Evolutionary conservation across 2,329 filamentous ascomycete species (phyloP).

Genomic region (Diaporthe vaccinii): DNA sequence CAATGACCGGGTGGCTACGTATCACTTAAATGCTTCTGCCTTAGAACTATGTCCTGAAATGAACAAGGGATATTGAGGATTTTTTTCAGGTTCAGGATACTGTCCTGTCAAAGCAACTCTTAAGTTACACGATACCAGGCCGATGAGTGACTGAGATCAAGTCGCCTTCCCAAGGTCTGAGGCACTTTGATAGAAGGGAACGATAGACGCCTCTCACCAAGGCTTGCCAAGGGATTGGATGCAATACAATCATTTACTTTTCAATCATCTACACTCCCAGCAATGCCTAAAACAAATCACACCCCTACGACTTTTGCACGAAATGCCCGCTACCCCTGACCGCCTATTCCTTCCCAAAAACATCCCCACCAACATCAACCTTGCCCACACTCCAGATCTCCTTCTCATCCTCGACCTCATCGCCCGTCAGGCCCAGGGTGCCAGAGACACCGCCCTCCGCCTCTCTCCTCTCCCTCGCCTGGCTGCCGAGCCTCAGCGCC

Average conservation of each 20-base stretch:
- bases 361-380: slow-evolving; percentile 80
- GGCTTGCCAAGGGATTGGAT: background rate
- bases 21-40: background rate
- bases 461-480: slow-evolving; percentile 89
- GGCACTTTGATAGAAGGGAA: background rate
- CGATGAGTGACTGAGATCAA: background rate
- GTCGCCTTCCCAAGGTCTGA: no score
- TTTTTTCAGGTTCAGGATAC: background rate
- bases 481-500: slow-evolving; percentile 84
- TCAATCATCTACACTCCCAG: slow-evolving; percentile 29
- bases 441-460: slow-evolving; percentile 92
- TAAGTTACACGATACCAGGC: background rate
- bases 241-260: slow-evolving; percentile 11
- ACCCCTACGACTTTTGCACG: background rate
- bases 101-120: background rate
- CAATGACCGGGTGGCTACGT: background rate
- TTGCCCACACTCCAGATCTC: slow-evolving; percentile 97
- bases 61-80: background rate
- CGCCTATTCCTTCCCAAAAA: slow-evolving; percentile 55
- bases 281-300: slow-evolving; percentile 20
- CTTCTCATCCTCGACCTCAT: slow-evolving; percentile 93
- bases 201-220: no score
- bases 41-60: background rate
- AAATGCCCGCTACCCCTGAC: slow-evolving; percentile 28
- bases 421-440: slow-evolving; percentile 81